phyloP scores from a whole-genome alignment of 768 basidiomycete genomes.

The Clitopilus passeckerianus region DNA sequence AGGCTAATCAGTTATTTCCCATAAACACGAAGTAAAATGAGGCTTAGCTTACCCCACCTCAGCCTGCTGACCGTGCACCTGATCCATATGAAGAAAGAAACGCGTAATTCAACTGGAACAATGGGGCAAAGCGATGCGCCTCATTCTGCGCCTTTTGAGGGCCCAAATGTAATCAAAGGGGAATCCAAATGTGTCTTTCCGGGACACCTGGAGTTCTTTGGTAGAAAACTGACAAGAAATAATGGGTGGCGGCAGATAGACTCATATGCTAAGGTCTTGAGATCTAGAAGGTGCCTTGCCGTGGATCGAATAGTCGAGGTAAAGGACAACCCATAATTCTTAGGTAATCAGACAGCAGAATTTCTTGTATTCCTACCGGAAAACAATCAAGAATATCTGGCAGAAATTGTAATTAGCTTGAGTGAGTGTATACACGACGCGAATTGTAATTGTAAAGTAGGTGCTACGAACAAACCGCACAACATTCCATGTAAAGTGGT shows the following conservation, averaged over 20 bases:
- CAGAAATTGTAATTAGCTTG: not conserved
- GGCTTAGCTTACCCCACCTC: not conserved
- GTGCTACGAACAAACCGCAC: no score
- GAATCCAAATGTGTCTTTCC: no score
- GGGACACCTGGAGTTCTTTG: no score
- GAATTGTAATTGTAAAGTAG: not conserved
- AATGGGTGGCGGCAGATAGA: no score
- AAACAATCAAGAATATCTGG: no score
- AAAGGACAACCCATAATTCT: not conserved
- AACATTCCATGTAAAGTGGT: no score
- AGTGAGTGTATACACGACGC: not conserved
- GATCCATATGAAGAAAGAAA: not conserved
- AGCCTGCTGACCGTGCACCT: not conserved
- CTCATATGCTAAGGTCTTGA: no score
- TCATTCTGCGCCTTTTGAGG: no score
- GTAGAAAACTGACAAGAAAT: no score
- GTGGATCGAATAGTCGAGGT: no score
- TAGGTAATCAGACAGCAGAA: not conserved
- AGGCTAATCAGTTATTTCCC: not conserved
- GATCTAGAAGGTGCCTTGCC: no score
- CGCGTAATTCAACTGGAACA: not conserved
- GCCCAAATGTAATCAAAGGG: no score
- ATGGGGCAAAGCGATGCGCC: not conserved
- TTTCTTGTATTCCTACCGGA: not conserved
- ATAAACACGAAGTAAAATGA: not conserved